Base-by-base conservation (phyloP, 768 basidiomycete genomes). In the Clathrus columnatus region DNA sequence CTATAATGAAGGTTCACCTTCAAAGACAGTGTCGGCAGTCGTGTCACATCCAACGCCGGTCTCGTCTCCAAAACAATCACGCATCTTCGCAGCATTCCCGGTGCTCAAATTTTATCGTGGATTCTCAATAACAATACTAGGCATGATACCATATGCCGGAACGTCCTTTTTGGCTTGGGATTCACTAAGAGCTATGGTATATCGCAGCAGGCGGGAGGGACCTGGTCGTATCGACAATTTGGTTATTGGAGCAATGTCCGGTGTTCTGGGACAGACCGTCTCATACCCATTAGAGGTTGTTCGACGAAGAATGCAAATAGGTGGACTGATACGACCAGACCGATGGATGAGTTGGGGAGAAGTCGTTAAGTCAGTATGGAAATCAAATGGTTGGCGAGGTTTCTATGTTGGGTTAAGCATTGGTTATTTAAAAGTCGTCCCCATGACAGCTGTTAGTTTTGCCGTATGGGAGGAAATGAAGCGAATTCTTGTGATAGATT, bases 271-370 rank as follows among this genome's bases (percentile, higher is more conserved):
- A 5, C 94, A 97, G 70, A 95, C 92, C 1, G 82, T 81, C 16
- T 90, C 89, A 29, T 98, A 98, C 68, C 95, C 95, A 4, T 91
- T 97, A 65, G 95, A 98, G 65, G 85, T 98, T 51, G 76, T 94
- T 20, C 80, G 95, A 49, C 73, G 95, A 60, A 77, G 91, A 52
- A 95, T 96, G 91, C 94, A 98, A 69, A 91, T 97, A 2, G 93
- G 92, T 2, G 92, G 94, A 2, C 75, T 90, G 41, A 83, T 83
- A 18, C 75, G 75, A 41, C 88, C 89, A 0, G 84, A 85, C 61
- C 74, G 82, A 32, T 91, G 87, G 81, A 65, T 94, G 23, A 76
- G 81, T 2, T 91, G 87, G 79, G 76, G 78, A 50, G 91, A 95
- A 70, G 92, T 90, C 0, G 75, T 83, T n/a, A 67, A 67, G 51